A percentile compares a stretch with the other conserved stretches of the same genome.
These are phyloP conservation scores for Pseudogymnoascus sp. DNA, from an alignment of 2,329 filamentous ascomycete genomes.

Conservation along the genomic window DNA sequence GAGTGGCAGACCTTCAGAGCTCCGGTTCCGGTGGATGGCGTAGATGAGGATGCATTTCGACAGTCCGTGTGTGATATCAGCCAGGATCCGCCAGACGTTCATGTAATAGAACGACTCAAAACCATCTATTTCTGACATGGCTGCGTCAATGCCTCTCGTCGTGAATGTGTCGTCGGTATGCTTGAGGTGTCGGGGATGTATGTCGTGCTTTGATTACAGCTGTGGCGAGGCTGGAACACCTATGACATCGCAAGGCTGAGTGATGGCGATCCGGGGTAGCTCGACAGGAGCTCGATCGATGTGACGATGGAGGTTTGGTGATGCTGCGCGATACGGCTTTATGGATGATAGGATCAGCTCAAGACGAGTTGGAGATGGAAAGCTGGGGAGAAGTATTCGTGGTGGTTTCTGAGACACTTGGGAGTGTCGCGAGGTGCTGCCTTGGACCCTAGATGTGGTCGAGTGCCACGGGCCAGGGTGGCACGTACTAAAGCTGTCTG, in stretches of 20 bases:
- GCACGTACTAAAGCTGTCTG: not conserved
- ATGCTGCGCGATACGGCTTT: not conserved
- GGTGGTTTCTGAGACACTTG: not conserved
- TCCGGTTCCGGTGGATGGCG: conserved; percentile 80
- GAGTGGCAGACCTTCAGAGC: conserved; percentile 61
- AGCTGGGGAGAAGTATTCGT: not conserved
- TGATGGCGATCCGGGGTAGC: not conserved
- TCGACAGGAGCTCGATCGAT: not conserved
- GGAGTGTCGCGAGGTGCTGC: not conserved
- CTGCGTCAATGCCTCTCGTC: not conserved
- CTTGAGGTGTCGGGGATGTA: not conserved
- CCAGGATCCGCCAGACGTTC: conserved; percentile 62
- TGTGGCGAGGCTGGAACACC: conserved; percentile 1
- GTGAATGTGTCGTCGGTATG: not conserved
- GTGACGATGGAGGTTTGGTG: not conserved
- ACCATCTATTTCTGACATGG: not conserved
- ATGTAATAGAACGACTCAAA: not conserved
- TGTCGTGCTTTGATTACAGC: conserved; percentile 1
- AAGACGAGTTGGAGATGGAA: not conserved
- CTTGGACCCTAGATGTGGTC: not conserved
- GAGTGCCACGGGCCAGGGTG: not conserved
- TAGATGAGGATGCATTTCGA: conserved; percentile 89
- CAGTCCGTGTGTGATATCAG: conserved; percentile 73
- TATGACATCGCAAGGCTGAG: conserved; percentile 9
- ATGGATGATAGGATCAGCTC: not conserved